These are phyloP conservation scores for Malassezia yamatoensis DNA, from an alignment of 1,284 basidiomycete species.

Conservation along the genomic window DNA sequence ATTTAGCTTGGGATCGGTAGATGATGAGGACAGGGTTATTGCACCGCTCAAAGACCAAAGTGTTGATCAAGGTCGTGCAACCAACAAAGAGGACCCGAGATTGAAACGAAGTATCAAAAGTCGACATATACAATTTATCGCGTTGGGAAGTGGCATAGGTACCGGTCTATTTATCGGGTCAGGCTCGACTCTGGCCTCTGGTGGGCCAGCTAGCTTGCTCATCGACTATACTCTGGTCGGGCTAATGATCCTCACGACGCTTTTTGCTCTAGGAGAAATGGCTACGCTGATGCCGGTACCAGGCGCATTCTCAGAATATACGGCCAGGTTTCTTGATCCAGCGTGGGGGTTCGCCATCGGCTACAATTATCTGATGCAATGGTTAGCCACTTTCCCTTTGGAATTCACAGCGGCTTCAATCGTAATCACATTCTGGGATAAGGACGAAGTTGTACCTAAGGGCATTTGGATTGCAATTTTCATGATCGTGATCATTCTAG, in stretches of 20 bases:
- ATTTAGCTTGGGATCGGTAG: not conserved
- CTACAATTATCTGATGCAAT: constrained; percentile 35
- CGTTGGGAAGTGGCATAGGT: constrained; percentile 32
- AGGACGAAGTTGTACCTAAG: constrained; percentile 27
- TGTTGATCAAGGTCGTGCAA: too few species aligned
- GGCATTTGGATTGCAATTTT: constrained; percentile 36
- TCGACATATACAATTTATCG: constrained; percentile 12
- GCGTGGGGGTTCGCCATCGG: constrained; percentile 60
- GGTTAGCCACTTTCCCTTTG: constrained; percentile 34
- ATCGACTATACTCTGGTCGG: constrained; percentile 36
- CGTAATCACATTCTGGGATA: constrained; percentile 43
- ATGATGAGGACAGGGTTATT: too few species aligned
- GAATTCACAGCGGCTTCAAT: constrained; percentile 50
- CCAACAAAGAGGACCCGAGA: not conserved
- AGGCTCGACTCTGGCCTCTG: constrained; percentile 26
- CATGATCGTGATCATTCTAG: constrained; percentile 24
- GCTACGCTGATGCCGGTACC: constrained; percentile 32
- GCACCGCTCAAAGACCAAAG: too few species aligned
- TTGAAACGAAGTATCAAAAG: constrained; percentile 4
- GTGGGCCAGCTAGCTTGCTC: constrained; percentile 33
- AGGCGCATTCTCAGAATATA: constrained; percentile 36
- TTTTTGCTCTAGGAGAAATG: constrained; percentile 41
- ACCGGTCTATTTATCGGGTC: constrained; percentile 40
- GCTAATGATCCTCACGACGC: constrained; percentile 29
- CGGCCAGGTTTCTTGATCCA: constrained; percentile 53